phyloP scores from a whole-genome alignment of 257 asterid genomes.

The Perilla frutescens region DNA sequence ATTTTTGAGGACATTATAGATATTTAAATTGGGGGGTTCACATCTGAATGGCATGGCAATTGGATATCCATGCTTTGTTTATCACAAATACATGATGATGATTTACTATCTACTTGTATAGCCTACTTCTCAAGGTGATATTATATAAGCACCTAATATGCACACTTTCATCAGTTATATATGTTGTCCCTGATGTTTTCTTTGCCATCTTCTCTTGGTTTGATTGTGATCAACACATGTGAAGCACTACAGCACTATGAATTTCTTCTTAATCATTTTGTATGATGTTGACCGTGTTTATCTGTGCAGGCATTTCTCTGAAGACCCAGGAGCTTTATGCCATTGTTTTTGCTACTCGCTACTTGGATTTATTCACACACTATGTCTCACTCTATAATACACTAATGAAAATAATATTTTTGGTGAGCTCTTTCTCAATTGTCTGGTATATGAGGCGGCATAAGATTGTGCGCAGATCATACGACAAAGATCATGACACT shows the following conservation, averaged over 20 bases:
- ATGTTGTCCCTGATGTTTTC: not conserved
- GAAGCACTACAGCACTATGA: not conserved
- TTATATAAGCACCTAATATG: constrained; percentile 1
- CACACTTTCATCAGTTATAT: not conserved
- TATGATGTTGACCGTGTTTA: constrained; percentile 28
- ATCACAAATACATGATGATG: too few species aligned
- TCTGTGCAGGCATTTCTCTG: constrained; percentile 72
- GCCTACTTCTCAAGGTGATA: not conserved
- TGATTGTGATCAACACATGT: constrained; percentile 1
- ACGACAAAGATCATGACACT: constrained; percentile 87
- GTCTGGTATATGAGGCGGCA: constrained; percentile 92
- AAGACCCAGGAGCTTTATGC: constrained; percentile 93
- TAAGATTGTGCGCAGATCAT: constrained; percentile 86
- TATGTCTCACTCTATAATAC: constrained; percentile 78
- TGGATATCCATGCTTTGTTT: constrained; percentile 11
- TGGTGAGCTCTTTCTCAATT: constrained; percentile 87
- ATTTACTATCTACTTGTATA: not conserved
- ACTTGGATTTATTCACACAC: constrained; percentile 75
- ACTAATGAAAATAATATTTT: constrained; percentile 75
- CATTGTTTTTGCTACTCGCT: constrained; percentile 81
- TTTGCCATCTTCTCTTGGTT: constrained; percentile 10
- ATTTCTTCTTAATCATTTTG: constrained; percentile 18
- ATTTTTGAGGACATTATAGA: not conserved
- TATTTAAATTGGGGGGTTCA: not conserved
- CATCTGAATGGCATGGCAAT: not conserved